Evolutionary conservation across 2,329 filamentous ascomycete species (phyloP).

Genomic region (Mycosphaerella sp.): DNA sequence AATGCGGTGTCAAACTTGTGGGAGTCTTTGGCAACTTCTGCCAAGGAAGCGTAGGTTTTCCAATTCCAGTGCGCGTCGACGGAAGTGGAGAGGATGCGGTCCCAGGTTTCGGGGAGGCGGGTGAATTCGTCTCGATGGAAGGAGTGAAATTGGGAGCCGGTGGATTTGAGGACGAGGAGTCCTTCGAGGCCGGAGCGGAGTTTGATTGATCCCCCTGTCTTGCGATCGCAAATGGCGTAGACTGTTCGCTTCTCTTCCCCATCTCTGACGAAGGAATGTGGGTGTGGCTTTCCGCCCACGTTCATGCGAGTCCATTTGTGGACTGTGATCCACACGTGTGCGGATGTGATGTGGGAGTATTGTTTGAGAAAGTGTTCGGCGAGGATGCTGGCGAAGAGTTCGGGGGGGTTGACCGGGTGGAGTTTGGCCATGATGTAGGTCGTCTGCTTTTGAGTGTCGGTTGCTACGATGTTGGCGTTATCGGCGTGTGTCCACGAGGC

Average conservation of each 20-base stretch:
- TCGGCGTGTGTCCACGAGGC: constrained; percentile 84
- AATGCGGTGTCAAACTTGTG: constrained; percentile 73
- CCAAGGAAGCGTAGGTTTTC: constrained; percentile 61
- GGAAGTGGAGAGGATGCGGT: constrained; percentile 90
- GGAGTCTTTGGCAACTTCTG: constrained; percentile 58
- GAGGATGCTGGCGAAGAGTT: constrained; percentile 80
- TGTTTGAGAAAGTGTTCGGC: constrained; percentile 81
- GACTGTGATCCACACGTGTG: constrained; percentile 73
- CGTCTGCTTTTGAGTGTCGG: constrained; percentile 96
- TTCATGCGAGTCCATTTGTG: constrained; percentile 89
- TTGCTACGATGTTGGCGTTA: constrained; percentile 92
- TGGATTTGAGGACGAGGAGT: constrained; percentile 83
- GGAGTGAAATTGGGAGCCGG: constrained; percentile 89
- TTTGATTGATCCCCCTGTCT: constrained; percentile 55
- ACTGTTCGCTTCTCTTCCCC: constrained; percentile 81
- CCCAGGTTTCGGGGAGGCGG: constrained; percentile 82
- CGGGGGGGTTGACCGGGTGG: constrained; percentile 83
- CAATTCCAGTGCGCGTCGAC: constrained; percentile 84
- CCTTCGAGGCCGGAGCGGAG: constrained; percentile 73
- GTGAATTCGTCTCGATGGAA: constrained; percentile 93
- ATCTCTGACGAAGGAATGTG: constrained; percentile 90
- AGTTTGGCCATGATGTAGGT: constrained; percentile 88
- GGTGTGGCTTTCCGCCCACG: constrained; percentile 82
- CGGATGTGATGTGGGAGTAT: constrained; percentile 80
- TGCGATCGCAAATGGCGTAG: constrained; percentile 61